phyloP scores from a whole-genome alignment of 306 rosid species.

The Cucurbita pepo region DNA sequence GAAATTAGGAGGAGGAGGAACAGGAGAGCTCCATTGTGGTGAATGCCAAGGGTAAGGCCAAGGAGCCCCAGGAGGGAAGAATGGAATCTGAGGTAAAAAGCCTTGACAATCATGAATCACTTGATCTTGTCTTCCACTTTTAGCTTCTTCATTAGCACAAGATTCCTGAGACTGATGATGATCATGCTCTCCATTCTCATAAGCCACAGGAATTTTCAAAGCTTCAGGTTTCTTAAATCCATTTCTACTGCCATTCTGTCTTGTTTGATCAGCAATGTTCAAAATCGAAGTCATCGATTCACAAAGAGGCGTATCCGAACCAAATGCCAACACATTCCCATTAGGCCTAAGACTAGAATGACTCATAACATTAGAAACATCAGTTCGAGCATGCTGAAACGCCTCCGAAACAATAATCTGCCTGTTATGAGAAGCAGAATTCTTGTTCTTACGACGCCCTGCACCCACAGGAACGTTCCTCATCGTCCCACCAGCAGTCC shows the following conservation, averaged over 20 bases:
- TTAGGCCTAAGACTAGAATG: constrained; percentile 15
- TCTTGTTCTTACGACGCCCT: constrained; percentile 44
- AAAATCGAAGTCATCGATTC: constrained; percentile 37
- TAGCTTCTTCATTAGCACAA: constrained; percentile 15
- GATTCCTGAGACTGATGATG: constrained; percentile 13
- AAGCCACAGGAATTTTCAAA: constrained; percentile 15
- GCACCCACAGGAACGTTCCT: constrained; percentile 47
- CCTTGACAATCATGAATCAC: constrained; percentile 19
- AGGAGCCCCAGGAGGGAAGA: constrained; percentile 30
- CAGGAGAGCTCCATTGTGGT: constrained; percentile 27
- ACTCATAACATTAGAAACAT: constrained; percentile 12
- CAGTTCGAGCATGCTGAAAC: constrained; percentile 14
- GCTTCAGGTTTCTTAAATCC: constrained; percentile 26
- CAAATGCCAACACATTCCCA: constrained; percentile 29
- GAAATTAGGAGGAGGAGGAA: constrained; percentile 21
- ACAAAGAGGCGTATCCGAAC: constrained; percentile 25
- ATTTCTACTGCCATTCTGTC: constrained; percentile 8
- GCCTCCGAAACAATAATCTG: constrained; percentile 29
- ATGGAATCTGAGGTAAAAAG: constrained; percentile 25
- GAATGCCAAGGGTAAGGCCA: constrained; percentile 40
- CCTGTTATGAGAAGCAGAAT: constrained; percentile 26
- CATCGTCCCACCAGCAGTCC: constrained; percentile 50
- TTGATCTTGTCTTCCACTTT: constrained; percentile 22
- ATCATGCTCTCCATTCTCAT: constrained; percentile 14
- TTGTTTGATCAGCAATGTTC: constrained; percentile 24